phyloP scores from a whole-genome alignment of 2,329 filamentous ascomycete species.

The Penicillium sp. region DNA sequence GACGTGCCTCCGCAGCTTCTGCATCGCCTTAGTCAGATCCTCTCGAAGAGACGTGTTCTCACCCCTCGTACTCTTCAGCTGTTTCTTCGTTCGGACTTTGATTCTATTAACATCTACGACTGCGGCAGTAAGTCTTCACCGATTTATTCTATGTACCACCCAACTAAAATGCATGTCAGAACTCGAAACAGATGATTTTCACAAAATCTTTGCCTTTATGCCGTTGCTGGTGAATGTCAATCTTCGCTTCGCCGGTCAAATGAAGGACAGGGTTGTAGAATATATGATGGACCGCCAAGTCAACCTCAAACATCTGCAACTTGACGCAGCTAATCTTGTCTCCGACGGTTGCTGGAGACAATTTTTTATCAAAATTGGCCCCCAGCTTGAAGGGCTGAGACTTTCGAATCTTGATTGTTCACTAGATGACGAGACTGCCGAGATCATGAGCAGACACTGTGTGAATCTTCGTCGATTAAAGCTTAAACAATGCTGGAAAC shows the following conservation, averaged over 20 bases:
- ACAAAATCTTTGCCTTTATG: slow-evolving; percentile 73
- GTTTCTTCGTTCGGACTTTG: slow-evolving; percentile 51
- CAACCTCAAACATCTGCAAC: slow-evolving; percentile 66
- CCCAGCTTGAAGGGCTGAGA: slow-evolving; percentile 63
- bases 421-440: slow-evolving; percentile 68
- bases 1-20: slow-evolving; percentile 57
- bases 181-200: slow-evolving; percentile 70
- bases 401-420: slow-evolving; percentile 81
- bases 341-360: slow-evolving; percentile 70
- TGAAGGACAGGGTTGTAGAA: slow-evolving; percentile 79
- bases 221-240: slow-evolving; percentile 67
- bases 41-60: slow-evolving; percentile 60
- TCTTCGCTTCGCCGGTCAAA: slow-evolving; percentile 80
- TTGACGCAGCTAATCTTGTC: slow-evolving; percentile 81
- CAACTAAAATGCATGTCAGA: slow-evolving; percentile 39
- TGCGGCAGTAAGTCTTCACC: slow-evolving; percentile 47
- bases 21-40: slow-evolving; percentile 58
- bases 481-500: slow-evolving; percentile 71
- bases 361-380: slow-evolving; percentile 64
- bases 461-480: slow-evolving; percentile 71
- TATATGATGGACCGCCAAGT: slow-evolving; percentile 72
- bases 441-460: slow-evolving; percentile 60
- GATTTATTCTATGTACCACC: neutral
- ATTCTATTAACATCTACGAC: slow-evolving; percentile 58
- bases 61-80: slow-evolving; percentile 44